Evolutionary conservation across 2,329 filamentous ascomycete species (phyloP).

Genomic region (Claviceps cyperi): DNA sequence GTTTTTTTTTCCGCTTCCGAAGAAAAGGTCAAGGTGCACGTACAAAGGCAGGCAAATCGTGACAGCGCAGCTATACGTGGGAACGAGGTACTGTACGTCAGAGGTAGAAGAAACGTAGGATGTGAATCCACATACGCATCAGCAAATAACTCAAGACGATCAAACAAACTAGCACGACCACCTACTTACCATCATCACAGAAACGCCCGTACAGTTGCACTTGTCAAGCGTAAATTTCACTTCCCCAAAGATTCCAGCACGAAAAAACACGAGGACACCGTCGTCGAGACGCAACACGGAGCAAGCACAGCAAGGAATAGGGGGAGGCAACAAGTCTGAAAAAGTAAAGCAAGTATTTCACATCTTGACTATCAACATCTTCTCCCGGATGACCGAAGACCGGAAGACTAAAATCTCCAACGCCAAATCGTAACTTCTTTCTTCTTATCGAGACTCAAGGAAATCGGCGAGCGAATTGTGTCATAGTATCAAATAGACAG

Average conservation of each 20-base stretch:
- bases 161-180: too few species aligned
- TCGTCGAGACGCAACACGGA: not conserved
- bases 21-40: too few species aligned
- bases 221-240: not conserved
- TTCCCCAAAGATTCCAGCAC: slow-evolving; percentile 3
- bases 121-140: not conserved
- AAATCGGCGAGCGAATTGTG: slow-evolving; percentile 16
- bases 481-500: slow-evolving; percentile 17
- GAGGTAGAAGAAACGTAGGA: too few species aligned
- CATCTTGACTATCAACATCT: slow-evolving; percentile 24
- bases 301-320: not conserved
- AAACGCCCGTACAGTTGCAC: not conserved
- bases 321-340: not conserved
- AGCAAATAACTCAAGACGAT: too few species aligned
- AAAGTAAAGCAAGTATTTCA: slow-evolving; percentile 17
- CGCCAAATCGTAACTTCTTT: slow-evolving; percentile 24
- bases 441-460: slow-evolving; percentile 12
- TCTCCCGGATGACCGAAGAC: slow-evolving; percentile 19
- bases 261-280: not conserved
- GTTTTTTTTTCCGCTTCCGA: too few species aligned
- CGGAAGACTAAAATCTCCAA: slow-evolving; percentile 24
- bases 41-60: too few species aligned
- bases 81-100: too few species aligned
- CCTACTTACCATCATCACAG: not conserved
- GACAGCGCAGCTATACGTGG: too few species aligned